Base-by-base conservation (phyloP, 1,284 basidiomycete genomes). In the Melanopsichium pennsylvanicum region DNA sequence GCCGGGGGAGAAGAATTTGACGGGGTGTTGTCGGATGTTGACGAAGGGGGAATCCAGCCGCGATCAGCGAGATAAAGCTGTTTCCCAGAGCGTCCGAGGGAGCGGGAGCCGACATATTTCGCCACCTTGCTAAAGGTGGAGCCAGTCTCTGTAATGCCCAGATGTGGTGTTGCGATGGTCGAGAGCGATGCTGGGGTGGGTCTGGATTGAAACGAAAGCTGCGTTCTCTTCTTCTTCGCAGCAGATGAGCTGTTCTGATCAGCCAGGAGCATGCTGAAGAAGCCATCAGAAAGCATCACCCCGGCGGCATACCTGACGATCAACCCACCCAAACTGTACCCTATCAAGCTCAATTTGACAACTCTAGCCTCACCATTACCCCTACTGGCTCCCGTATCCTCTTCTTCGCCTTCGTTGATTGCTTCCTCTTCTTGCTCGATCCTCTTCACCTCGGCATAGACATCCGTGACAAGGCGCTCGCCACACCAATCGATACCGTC, bases 91-190 rank as follows among this genome's bases (percentile, higher is more conserved):
- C 57, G 26, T 1, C 64, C 58, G 11, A 68, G 22, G 2, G 33
- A 47, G 2, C 6, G 6, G 2, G 82, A 85, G 2, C 84, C 76
- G n/a, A 86, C 80, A 0, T 88, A 52, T 0, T 84, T 83, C 0
- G 89, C 90, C 35, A 90, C 80, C 29, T 89, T 82, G 1, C 88
- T 86, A 86, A 84, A 36, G 25, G 78, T 81, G 2, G 50, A 37
- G 2, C 44, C 45, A 1, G 42, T 50, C 3, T 60, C 50, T 0
- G 81, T 78, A 4, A 83, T 66, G 8, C 91, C 91, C 18, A 92
- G 84, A 68, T 91, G 88, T 1, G 92, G 91, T 0, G 92, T 91
- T 2, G 91, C 90, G 48, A 93, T 83, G 0, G 91, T 91, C 45
- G 87, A 87, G 79, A 93, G 92, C 2, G 45, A 55, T 12, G 42